Base-by-base conservation (phyloP, 257 asterid species). In the Thymus mandschuricus region DNA sequence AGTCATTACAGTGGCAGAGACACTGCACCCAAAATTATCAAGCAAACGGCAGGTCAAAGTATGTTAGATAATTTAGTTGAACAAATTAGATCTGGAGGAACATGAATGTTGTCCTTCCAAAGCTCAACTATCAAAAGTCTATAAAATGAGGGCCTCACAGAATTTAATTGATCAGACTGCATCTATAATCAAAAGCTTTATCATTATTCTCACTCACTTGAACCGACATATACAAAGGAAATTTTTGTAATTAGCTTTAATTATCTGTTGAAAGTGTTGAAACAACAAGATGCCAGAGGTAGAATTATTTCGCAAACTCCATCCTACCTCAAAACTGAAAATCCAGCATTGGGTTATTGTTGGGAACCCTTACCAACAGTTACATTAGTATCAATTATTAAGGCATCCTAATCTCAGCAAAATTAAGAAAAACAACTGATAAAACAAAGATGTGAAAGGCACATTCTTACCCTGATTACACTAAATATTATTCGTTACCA, bases 1-100 rank as follows among this genome's bases (percentile, higher is more conserved):
- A 77, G 88, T 87, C 86, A 83, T 75, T 52, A 95, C 81, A 51
- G 81, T 84, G 74, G 96, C 98, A 70, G 84, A 64, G 79, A 89
- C 85, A 76, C 99, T 92, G 87, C 79, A 81, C 44, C 40, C 69
- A 70, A 59, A 75, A 34, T 27, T 7, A 66, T 13, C 58, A 74
- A 52, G 71, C 30, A 62, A 65, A 60, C 48, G 46, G 71, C 70
- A 13, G 65, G 35, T 64, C 40, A 49, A 56, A 40, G 27, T 30
- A 55, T 41, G 35, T 15, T 62, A 8, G 21, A 58, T 28, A 58
- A 1, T 33, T 55, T 69, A 44, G 60, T 50, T 29, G 41, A 61
- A 59, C 21, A 21, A 21, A 21, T 21, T 21, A 21, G 21, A 21
- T 21, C 21, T 21, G 21, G 21, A 21, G 21, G 21, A 21, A 21